A percentile compares a stretch with the other conserved stretches of the same genome.
Conservation (phyloP, 495 filamentous ascomycete species). For the Lentithecium fluviatile region DNA sequence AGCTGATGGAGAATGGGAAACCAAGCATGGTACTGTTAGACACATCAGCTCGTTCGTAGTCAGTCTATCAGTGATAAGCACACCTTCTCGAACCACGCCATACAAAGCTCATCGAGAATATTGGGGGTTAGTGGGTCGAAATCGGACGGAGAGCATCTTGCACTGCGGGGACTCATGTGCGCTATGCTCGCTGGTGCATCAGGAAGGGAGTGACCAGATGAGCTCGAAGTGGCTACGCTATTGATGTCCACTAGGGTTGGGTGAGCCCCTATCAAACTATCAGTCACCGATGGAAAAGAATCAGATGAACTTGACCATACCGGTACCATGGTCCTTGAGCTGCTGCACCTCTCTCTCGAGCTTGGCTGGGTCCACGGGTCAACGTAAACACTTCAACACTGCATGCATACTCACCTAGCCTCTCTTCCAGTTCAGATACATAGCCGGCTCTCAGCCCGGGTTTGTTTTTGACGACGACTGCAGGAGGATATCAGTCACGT, state of each 20-base stretch:
- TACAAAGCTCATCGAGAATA: constrained; percentile 34
- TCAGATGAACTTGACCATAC: neutral
- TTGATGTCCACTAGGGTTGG: constrained; percentile 1
- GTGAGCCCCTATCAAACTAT: neutral
- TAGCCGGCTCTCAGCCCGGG: constrained; percentile 41
- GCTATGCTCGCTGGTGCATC: constrained; percentile 8
- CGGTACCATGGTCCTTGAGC: constrained; percentile 25
- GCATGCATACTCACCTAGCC: constrained; percentile 29
- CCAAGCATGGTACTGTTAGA: constrained; percentile 41
- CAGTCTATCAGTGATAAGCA: neutral
- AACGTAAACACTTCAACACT: neutral
- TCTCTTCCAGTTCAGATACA: constrained; percentile 38
- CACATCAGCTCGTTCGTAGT: neutral
- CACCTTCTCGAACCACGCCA: constrained; percentile 33
- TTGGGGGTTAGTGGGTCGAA: constrained; percentile 25
- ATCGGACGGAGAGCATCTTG: constrained; percentile 17
- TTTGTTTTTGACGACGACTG: constrained; percentile 31
- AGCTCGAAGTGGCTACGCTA: constrained; percentile 2
- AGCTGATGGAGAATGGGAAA: constrained; percentile 43
- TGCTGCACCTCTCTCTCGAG: constrained; percentile 26
- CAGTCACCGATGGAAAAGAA: neutral
- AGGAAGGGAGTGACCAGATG: constrained; percentile 2
- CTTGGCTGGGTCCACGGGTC: constrained; percentile 5
- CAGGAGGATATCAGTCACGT: constrained; percentile 7
- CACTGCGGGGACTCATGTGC: constrained; percentile 7